Evolutionary conservation across 352 stramenopile species (phyloP), one percentile per base, ranked within the genome.

Genomic region (Halophytophthora batemanensis): DNA sequence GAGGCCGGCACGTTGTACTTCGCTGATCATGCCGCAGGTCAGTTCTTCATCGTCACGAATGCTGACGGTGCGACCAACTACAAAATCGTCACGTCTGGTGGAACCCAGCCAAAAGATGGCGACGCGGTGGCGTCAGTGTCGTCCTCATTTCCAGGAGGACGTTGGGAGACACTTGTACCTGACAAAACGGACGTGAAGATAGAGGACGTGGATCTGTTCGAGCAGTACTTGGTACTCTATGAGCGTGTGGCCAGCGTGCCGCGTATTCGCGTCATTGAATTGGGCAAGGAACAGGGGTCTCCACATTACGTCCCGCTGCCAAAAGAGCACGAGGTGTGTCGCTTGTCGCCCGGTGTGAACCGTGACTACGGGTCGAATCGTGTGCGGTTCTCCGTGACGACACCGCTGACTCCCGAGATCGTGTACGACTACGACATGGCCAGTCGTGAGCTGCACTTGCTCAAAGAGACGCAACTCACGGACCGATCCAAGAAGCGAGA

Each of bases 31-130:
- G 74, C 74, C 2, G 59, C 39, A 13, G 76, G 68, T 7, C 64
- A 59, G 6, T 92, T 96, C 61, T 81, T 79, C 56, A 75, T 95
- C 46, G 77, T 96, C 43, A 93, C 83, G 31, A 95, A 95, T 44
- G 77, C 76, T 3, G 73, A 92, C 40, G 42, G 63, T 12, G 77
- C 79, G 0, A 45, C 52, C 12, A 94, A 94, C 64, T 94, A 91
- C 65, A 92, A 94, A 50, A 86, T 93, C 42, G 45, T 47, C 1
- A 73, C 50, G 6, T 61, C 25, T n/a, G 61, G 35, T 11, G 58
- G 56, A 17, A 42, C 59, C 12, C 15, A 41, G 17, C 6, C 45
- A 15, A 14, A 29, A 22, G 25, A n/a, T 11, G 34, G 21, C 18
- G 18, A 25, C 6, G 18, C 10, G 15, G 25, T 10, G 25, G 25